A percentile compares a stretch with the other conserved stretches of the same genome.
phyloP scores from a whole-genome alignment of 306 rosid species.

The Prunus armeniaca region DNA sequence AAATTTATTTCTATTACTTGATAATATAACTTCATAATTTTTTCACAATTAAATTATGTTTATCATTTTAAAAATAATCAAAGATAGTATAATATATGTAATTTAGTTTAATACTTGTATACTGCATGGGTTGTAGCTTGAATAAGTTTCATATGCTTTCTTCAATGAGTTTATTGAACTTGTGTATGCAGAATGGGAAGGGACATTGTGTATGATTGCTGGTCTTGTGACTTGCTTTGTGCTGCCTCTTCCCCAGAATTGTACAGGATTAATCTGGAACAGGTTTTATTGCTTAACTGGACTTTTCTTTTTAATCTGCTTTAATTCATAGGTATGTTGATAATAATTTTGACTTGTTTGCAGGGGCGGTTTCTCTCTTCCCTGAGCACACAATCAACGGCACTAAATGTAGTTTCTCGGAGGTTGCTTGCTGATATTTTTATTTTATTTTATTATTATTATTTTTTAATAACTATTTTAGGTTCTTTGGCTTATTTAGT shows the following conservation, averaged over 20 bases:
- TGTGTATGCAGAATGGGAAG: constrained; percentile 78
- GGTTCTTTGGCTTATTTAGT: constrained; percentile 24
- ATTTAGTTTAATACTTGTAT: not conserved
- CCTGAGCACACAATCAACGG: constrained; percentile 75
- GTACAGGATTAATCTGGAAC: constrained; percentile 86
- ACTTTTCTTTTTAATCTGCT: constrained; percentile 5
- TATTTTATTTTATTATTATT: not conserved
- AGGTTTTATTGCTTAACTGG: constrained; percentile 45
- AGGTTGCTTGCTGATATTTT: constrained; percentile 38
- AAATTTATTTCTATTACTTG: not conserved
- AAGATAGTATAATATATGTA: not conserved
- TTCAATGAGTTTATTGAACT: not conserved
- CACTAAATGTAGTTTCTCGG: constrained; percentile 82
- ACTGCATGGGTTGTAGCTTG: not conserved
- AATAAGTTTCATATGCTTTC: not conserved
- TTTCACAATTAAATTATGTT: not conserved
- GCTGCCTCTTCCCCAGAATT: constrained; percentile 94
- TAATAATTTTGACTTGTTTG: constrained; percentile 10
- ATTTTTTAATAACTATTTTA: not conserved
- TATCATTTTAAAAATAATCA: not conserved
- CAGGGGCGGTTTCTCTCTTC: constrained; percentile 91
- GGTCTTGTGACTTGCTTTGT: constrained; percentile 97
- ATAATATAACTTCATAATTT: not conserved
- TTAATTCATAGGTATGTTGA: constrained; percentile 1
- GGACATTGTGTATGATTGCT: constrained; percentile 70